A percentile compares a stretch with the other conserved stretches of the same genome.
phyloP scores from a whole-genome alignment of 1,139 yeast species.

The Candida mesenterica region DNA sequence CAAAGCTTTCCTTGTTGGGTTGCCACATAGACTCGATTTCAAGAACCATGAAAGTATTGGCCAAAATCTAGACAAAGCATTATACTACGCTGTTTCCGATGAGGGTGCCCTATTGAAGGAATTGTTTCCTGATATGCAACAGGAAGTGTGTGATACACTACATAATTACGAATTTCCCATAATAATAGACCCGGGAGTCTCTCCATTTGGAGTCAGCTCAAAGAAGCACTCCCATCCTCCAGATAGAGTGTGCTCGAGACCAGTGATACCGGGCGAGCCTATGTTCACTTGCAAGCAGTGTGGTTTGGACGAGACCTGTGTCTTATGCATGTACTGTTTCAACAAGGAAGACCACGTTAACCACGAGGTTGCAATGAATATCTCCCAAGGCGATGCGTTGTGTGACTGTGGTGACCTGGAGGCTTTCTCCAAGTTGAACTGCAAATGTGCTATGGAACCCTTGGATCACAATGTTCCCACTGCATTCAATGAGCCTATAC shows the following conservation, averaged over 20 bases:
- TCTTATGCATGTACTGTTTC: constrained; percentile 67
- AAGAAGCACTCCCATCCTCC: constrained; percentile 28
- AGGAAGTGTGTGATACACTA: background rate
- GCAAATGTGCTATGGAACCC: constrained; percentile 35
- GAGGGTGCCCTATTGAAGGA: constrained; percentile 28
- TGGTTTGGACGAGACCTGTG: constrained; percentile 75
- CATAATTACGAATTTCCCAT: constrained; percentile 4
- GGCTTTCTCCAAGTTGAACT: constrained; percentile 66
- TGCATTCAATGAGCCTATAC: constrained; percentile 18
- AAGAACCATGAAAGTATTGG: constrained; percentile 15
- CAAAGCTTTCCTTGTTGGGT: constrained; percentile 23
- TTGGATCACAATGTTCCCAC: constrained; percentile 8
- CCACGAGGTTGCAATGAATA: constrained; percentile 58
- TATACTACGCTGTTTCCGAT: constrained; percentile 33
- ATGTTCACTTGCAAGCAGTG: constrained; percentile 67
- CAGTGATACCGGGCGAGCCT: constrained; percentile 58
- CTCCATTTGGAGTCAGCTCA: background rate
- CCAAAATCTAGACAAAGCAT: constrained; percentile 16
- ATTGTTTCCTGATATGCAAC: constrained; percentile 25
- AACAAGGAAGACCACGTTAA: constrained; percentile 63
- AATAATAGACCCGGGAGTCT: background rate
- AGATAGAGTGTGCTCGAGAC: constrained; percentile 63
- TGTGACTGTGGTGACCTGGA: constrained; percentile 94
- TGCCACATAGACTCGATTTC: constrained; percentile 24
- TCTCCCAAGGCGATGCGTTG: constrained; percentile 54